phyloP scores from a whole-genome alignment of 306 rosid species.

The Cucumis hystrix region DNA sequence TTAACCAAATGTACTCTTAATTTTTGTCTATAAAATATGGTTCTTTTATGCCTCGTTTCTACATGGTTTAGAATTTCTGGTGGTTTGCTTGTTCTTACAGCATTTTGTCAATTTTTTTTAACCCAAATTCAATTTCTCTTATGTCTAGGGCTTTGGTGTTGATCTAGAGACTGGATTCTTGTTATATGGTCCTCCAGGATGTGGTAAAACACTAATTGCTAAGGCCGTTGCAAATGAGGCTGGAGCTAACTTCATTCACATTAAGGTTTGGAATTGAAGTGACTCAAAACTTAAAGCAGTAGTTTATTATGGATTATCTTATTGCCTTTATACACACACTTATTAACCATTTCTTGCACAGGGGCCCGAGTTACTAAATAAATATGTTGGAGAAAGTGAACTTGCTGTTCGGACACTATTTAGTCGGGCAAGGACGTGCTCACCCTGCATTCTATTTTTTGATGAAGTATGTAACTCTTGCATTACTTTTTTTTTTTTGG shows the following conservation, averaged over 20 bases:
- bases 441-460: conserved; percentile 72
- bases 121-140: neutral
- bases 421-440: conserved; percentile 72
- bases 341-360: neutral
- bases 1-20: neutral
- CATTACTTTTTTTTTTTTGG: neutral
- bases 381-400: conserved; percentile 91
- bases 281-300: neutral
- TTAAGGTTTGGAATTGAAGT: conserved; percentile 29
- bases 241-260: conserved; percentile 72
- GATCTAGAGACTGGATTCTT: conserved; percentile 68
- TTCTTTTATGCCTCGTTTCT: neutral
- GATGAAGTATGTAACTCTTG: conserved; percentile 57
- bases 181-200: conserved; percentile 93
- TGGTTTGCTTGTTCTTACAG: neutral
- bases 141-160: conserved; percentile 47
- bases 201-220: conserved; percentile 90
- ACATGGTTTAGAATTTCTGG: neutral
- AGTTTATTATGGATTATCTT: neutral
- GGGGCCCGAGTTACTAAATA: conserved; percentile 85
- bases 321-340: no score
- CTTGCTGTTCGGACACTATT: conserved; percentile 51
- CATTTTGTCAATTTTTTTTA: neutral
- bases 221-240: conserved; percentile 92
- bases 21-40: neutral